phyloP scores from a whole-genome alignment of 257 asterid species.

The Ocimum tenuiflorum region DNA sequence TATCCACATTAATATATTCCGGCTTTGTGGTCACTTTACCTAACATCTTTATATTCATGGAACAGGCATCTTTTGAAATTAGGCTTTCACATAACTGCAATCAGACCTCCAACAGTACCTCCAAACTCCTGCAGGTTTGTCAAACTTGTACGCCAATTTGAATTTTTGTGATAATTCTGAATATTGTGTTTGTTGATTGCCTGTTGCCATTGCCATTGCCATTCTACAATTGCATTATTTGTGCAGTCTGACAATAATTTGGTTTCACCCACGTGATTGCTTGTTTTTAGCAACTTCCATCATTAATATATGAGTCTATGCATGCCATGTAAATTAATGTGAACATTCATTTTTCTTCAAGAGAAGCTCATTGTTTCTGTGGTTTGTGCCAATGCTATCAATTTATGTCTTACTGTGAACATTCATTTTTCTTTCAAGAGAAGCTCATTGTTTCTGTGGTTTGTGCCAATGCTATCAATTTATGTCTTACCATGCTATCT shows the following conservation, averaged over 20 bases:
- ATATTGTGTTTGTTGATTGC: background rate
- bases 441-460: background rate
- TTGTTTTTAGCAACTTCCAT: too few relatives aligned
- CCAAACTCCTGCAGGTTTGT: slow-evolving; percentile 95
- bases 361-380: background rate
- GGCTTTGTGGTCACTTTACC: background rate
- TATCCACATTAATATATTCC: background rate
- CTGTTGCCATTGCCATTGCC: too few relatives aligned
- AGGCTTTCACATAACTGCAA: slow-evolving; percentile 84
- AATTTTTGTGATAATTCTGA: background rate
- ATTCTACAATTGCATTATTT: too few relatives aligned
- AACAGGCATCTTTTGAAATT: slow-evolving; percentile 71
- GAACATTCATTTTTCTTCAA: too few relatives aligned
- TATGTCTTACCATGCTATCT: background rate
- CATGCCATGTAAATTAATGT: too few relatives aligned
- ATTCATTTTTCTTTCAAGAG: too few relatives aligned
- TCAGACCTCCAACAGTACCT: slow-evolving; percentile 95
- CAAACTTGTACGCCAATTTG: background rate
- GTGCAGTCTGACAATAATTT: background rate
- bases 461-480: background rate
- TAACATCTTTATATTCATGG: slow-evolving; percentile 23
- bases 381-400: background rate
- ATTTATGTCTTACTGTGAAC: background rate
- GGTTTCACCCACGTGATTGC: too few relatives aligned
- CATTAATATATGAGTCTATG: too few relatives aligned